Conservation (phyloP, 768 basidiomycete species). For the Boletus rubroflammeus region DNA sequence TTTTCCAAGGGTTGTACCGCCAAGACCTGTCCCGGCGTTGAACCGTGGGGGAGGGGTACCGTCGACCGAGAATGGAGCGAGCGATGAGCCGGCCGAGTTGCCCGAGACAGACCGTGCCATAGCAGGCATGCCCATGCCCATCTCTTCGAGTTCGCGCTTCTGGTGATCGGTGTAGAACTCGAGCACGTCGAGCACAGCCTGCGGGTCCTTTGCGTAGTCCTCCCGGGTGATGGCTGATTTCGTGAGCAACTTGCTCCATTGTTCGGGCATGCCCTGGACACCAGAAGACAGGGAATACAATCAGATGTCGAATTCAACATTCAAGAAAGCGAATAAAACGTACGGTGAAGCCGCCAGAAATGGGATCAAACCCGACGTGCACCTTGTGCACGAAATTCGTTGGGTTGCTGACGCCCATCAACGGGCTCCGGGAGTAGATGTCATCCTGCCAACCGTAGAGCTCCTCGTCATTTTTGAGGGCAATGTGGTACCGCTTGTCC, state of each 20-base stretch:
- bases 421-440: conserved; percentile 85
- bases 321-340: conserved; percentile 27
- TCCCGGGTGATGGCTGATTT: conserved; percentile 97
- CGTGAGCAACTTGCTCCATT: conserved; percentile 96
- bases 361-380: conserved; percentile 94
- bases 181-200: conserved; percentile 94
- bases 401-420: conserved; percentile 91
- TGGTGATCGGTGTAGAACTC: conserved; percentile 99
- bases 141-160: conserved; percentile 85
- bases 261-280: conserved; percentile 86
- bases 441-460: conserved; percentile 99
- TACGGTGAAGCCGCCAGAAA: conserved; percentile 91
- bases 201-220: conserved; percentile 95
- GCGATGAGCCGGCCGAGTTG: conserved; percentile 24
- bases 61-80: conserved; percentile 35
- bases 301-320: not conserved
- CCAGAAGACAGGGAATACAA: not conserved
- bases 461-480: conserved; percentile 91
- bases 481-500: conserved; percentile 75
- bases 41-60: conserved; percentile 69
- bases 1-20: conserved; percentile 54
- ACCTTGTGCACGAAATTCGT: conserved; percentile 99
- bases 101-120: conserved; percentile 21
- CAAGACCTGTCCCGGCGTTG: conserved; percentile 89
- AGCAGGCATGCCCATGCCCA: conserved; percentile 35